These are phyloP conservation scores for Rhododendron williamsianum DNA, from an alignment of 148 eudicot species.

Conservation along the genomic window DNA sequence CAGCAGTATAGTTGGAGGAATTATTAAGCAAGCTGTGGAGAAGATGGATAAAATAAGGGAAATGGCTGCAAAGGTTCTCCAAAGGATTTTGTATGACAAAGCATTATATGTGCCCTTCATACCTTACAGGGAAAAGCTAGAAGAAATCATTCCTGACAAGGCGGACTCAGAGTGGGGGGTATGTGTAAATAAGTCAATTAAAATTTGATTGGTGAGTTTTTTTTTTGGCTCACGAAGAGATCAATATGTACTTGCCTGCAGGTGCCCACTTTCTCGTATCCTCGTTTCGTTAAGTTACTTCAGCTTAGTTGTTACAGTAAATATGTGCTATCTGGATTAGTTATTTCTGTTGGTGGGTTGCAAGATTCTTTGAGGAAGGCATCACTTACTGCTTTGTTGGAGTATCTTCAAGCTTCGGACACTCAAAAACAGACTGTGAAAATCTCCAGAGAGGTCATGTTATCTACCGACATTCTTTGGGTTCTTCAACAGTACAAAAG, in stretches of 20 bases:
- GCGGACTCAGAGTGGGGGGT: slow-evolving; percentile 70
- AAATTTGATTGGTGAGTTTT: not conserved
- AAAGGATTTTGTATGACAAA: slow-evolving; percentile 61
- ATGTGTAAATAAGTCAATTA: slow-evolving; percentile 25
- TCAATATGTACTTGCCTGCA: slow-evolving; percentile 29
- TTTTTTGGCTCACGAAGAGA: not conserved
- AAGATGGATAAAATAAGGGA: slow-evolving; percentile 94
- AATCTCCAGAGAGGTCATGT: slow-evolving; percentile 41
- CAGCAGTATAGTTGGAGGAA: slow-evolving; percentile 57
- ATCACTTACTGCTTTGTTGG: slow-evolving; percentile 72
- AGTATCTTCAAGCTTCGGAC: slow-evolving; percentile 48
- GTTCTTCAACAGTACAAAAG: slow-evolving; percentile 70
- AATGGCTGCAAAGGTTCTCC: slow-evolving; percentile 75
- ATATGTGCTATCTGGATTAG: slow-evolving; percentile 65
- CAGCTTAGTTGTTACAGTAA: slow-evolving; percentile 70
- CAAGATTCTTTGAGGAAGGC: slow-evolving; percentile 85
- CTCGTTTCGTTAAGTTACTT: slow-evolving; percentile 70
- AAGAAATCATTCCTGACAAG: slow-evolving; percentile 46
- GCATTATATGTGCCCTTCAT: slow-evolving; percentile 52
- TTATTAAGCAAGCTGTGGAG: slow-evolving; percentile 84
- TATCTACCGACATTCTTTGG: slow-evolving; percentile 77
- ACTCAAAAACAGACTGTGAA: slow-evolving; percentile 23
- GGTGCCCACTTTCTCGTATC: slow-evolving; percentile 78
- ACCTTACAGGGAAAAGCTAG: slow-evolving; percentile 62
- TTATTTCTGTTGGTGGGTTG: slow-evolving; percentile 82